Conservation (phyloP, 306 rosid species). For the Vachellia pachyceras region DNA sequence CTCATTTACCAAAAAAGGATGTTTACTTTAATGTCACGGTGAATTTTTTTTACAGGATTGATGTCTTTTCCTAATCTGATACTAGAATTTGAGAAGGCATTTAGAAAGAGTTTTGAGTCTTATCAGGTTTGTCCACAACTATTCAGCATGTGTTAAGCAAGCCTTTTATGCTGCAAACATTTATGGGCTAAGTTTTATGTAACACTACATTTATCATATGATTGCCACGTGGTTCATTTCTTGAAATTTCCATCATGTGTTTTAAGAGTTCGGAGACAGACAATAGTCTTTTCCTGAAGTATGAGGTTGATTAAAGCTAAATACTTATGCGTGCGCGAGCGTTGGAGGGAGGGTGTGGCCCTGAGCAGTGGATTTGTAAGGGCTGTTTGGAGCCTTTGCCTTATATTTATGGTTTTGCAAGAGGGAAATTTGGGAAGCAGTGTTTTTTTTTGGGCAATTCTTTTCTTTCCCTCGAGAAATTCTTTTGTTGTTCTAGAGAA, state of each 20-base stretch:
- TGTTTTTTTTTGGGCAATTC: too few relatives aligned
- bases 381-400: conserved; percentile 18
- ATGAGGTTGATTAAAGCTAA: conserved; percentile 7
- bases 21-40: not conserved
- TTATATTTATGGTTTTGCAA: not conserved
- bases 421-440: not conserved
- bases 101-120: conserved; percentile 75
- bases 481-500: conserved; percentile 5
- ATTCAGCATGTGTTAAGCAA: conserved; percentile 2
- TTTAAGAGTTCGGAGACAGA: conserved; percentile 18
- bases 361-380: conserved; percentile 13
- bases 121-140: conserved; percentile 61
- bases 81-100: conserved; percentile 69
- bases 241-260: conserved; percentile 4
- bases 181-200: not conserved
- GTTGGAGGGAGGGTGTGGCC: not conserved
- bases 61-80: conserved; percentile 83
- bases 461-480: not conserved
- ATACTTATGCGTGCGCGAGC: not conserved
- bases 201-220: conserved; percentile 6
- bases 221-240: conserved; percentile 18
- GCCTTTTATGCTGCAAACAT: conserved; percentile 30
- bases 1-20: too few relatives aligned
- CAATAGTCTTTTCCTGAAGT: not conserved
- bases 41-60: conserved; percentile 57